A percentile compares a stretch with the other conserved stretches of the same genome.
Evolutionary conservation across 257 asterid genomes (phyloP).

Genomic region (Hygrophila difformis): DNA sequence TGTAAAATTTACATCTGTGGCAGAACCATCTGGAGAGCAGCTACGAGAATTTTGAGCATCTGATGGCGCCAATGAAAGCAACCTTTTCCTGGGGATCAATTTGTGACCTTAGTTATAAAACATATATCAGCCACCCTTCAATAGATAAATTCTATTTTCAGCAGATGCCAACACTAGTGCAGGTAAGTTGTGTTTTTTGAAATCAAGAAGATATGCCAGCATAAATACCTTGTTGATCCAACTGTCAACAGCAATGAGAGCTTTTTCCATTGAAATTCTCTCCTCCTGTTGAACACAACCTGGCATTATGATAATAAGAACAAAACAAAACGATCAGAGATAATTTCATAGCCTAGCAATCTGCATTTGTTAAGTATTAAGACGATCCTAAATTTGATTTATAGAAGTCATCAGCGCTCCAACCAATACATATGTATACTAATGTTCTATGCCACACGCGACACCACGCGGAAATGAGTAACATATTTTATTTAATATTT

Average conservation of each 20-base stretch:
- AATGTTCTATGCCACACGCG: too few species aligned
- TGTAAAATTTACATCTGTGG: slow-evolving; percentile 52
- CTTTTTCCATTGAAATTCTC: slow-evolving; percentile 85
- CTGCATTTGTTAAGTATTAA: too few species aligned
- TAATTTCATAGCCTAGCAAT: too few species aligned
- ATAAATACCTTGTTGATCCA: slow-evolving; percentile 64
- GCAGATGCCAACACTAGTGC: background rate
- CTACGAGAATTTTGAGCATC: slow-evolving; percentile 31
- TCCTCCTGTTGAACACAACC: slow-evolving; percentile 78
- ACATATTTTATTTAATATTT: too few species aligned
- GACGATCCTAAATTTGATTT: too few species aligned
- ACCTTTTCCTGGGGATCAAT: slow-evolving; percentile 50
- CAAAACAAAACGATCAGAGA: too few species aligned
- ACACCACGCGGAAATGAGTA: too few species aligned
- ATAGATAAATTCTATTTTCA: background rate
- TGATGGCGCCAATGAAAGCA: slow-evolving; percentile 37
- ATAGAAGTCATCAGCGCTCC: too few species aligned
- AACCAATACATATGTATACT: too few species aligned
- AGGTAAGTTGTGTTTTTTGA: slow-evolving; percentile 3
- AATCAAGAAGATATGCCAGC: slow-evolving; percentile 2
- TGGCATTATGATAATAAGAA: slow-evolving; percentile 18
- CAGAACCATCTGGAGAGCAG: slow-evolving; percentile 30
- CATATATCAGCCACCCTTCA: background rate
- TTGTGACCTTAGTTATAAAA: slow-evolving; percentile 10
- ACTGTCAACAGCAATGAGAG: slow-evolving; percentile 65